Evolutionary conservation across 768 basidiomycete species (phyloP).

Genomic region (Hypholoma fasciculare): DNA sequence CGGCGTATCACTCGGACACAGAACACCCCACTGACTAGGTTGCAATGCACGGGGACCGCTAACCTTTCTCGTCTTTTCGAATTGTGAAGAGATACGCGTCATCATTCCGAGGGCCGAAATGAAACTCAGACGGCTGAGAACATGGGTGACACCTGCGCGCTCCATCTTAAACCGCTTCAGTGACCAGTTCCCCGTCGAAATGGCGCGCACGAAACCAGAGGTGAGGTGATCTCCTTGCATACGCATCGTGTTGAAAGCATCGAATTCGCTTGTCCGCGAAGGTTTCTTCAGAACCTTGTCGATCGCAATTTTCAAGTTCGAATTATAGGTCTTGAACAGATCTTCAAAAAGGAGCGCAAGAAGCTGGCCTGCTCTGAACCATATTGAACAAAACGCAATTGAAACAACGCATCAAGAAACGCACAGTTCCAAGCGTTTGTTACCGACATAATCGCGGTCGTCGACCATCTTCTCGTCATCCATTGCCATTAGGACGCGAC

Average conservation of each 20-base stretch:
- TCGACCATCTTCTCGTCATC: constrained; percentile 97
- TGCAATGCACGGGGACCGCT: constrained; percentile 96
- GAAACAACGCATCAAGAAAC: constrained; percentile 26
- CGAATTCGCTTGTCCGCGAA: constrained; percentile 91
- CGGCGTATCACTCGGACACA: constrained; percentile 97
- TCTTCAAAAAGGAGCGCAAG: constrained; percentile 96
- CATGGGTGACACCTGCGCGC: constrained; percentile 97
- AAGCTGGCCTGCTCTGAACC: constrained; percentile 86
- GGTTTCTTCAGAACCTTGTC: constrained; percentile 98
- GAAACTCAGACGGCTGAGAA: constrained; percentile 92
- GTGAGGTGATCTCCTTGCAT: constrained; percentile 98
- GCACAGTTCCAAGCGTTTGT: constrained; percentile 96
- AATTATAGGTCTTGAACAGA: constrained; percentile 97
- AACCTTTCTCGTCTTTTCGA: constrained; percentile 99
- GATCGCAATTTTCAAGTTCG: constrained; percentile 91
- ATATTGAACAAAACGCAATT: constrained; percentile 8
- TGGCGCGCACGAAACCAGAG: constrained; percentile 92
- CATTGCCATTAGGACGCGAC: constrained; percentile 95
- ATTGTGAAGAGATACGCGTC: constrained; percentile 98
- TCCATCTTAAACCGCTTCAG: constrained; percentile 99
- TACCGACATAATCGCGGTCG: constrained; percentile 98
- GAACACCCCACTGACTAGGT: constrained; percentile 98
- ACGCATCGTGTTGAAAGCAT: constrained; percentile 92
- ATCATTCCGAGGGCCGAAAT: constrained; percentile 99
- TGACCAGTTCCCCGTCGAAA: constrained; percentile 99